phyloP scores from a whole-genome alignment of 208 protist species.

The Wallacemonas collosoma region DNA sequence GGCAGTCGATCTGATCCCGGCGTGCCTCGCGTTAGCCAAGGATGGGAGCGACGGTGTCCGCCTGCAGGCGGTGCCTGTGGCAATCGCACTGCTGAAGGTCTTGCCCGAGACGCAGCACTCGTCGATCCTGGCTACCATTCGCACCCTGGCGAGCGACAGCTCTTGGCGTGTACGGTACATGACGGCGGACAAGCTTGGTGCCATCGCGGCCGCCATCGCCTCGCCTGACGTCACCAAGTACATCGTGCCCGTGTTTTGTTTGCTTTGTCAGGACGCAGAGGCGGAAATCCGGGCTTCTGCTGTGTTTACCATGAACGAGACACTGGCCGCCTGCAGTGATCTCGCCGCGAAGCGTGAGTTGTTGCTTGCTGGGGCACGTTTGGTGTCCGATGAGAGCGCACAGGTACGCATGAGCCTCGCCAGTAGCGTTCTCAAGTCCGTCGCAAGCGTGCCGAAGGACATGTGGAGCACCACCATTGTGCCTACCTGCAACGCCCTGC shows the following conservation, averaged over 20 bases:
- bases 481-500: slow-evolving; percentile 76
- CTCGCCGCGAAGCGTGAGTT: slow-evolving; percentile 64
- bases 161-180: slow-evolving; percentile 99
- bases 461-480: slow-evolving; percentile 78
- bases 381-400: slow-evolving; percentile 66
- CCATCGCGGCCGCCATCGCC: slow-evolving; percentile 57
- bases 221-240: slow-evolving; percentile 66
- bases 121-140: slow-evolving; percentile 83
- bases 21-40: slow-evolving; percentile 87
- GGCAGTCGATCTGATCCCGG: slow-evolving; percentile 86
- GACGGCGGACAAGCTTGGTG: slow-evolving; percentile 95
- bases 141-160: slow-evolving; percentile 84
- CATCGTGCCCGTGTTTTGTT: slow-evolving; percentile 69
- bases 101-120: slow-evolving; percentile 82
- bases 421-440: slow-evolving; percentile 78
- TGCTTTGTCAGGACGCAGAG: slow-evolving; percentile 81
- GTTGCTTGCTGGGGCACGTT: slow-evolving; percentile 69
- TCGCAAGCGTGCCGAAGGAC: slow-evolving; percentile 71
- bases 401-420: slow-evolving; percentile 90
- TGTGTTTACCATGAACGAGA: slow-evolving; percentile 80
- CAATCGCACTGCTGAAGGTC: slow-evolving; percentile 84
- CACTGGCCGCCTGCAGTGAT: slow-evolving; percentile 64
- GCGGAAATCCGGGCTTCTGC: slow-evolving; percentile 86
- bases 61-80: slow-evolving; percentile 94
- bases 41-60: slow-evolving; percentile 98